phyloP scores from a whole-genome alignment of 2,329 filamentous ascomycete species.

The Fusarium redolens region DNA sequence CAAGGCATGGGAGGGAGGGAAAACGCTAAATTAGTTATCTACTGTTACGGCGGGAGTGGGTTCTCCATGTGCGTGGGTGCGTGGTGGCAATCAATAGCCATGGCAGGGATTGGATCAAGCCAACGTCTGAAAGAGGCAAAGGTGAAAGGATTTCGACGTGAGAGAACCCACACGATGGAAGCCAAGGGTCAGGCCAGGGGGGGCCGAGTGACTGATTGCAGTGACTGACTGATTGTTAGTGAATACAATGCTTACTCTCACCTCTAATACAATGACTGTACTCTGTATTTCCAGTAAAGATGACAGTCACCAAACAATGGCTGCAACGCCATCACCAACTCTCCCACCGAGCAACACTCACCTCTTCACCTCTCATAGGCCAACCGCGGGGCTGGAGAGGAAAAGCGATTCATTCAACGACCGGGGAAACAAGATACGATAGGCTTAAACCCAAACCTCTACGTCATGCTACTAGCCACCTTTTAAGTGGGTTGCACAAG shows the following conservation, averaged over 20 bases:
- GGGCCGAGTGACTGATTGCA: neutral
- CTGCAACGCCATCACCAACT: neutral
- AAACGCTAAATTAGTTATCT: conserved; percentile 8
- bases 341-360: neutral
- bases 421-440: neutral
- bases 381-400: neutral
- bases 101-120: conserved; percentile 15
- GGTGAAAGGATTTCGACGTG: neutral
- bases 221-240: neutral
- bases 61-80: neutral
- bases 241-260: neutral
- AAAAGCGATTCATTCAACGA: conserved; percentile 5
- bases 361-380: conserved; percentile 4
- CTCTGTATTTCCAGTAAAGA: neutral
- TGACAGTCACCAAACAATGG: neutral
- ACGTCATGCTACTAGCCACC: conserved; percentile 20
- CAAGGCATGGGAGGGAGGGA: conserved; percentile 6
- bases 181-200: conserved; percentile 4
- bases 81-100: conserved; percentile 27
- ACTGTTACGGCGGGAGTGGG: conserved; percentile 5
- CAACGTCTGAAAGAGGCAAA: conserved; percentile 16
- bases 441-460: neutral
- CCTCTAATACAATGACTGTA: neutral
- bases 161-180: neutral
- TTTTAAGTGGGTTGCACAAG: conserved; percentile 15